Conservation (phyloP, 2,329 filamentous ascomycete species). For the Tolypocladium ovalisporum region DNA sequence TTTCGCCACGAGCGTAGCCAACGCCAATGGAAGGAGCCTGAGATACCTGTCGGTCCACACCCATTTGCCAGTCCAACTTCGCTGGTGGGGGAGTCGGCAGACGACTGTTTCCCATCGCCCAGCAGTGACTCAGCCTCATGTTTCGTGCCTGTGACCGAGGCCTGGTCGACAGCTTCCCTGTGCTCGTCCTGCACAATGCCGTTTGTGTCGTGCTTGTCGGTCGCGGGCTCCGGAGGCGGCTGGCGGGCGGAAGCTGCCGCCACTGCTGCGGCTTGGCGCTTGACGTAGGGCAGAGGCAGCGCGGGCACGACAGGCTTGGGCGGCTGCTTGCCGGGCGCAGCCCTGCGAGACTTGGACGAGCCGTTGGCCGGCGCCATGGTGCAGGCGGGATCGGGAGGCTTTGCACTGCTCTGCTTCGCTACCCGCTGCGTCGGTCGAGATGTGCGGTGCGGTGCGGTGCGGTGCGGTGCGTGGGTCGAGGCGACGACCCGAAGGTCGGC, state of each 20-base stretch:
- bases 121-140: background rate
- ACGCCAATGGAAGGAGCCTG: background rate
- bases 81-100: background rate
- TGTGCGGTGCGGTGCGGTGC: background rate
- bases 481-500: constrained; percentile 2
- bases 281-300: constrained; percentile 26
- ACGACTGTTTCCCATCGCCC: background rate
- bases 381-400: background rate
- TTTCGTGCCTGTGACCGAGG: background rate
- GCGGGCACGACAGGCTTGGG: constrained; percentile 25
- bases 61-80: background rate
- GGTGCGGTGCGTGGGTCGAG: background rate
- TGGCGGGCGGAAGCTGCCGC: constrained; percentile 11
- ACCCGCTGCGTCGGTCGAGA: background rate
- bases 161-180: background rate
- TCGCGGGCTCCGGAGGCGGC: constrained; percentile 2
- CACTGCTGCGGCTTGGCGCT: constrained; percentile 23
- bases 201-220: background rate
- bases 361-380: constrained; percentile 23
- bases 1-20: background rate
- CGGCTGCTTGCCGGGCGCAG: constrained; percentile 16
- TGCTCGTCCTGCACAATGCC: background rate
- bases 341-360: constrained; percentile 20
- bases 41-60: background rate
- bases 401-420: background rate